Evolutionary conservation across 192 early-diverging fungal genomes (phyloP), one percentile per base, ranked within the genome.

Genomic region (Pilobolus umbonatus): DNA sequence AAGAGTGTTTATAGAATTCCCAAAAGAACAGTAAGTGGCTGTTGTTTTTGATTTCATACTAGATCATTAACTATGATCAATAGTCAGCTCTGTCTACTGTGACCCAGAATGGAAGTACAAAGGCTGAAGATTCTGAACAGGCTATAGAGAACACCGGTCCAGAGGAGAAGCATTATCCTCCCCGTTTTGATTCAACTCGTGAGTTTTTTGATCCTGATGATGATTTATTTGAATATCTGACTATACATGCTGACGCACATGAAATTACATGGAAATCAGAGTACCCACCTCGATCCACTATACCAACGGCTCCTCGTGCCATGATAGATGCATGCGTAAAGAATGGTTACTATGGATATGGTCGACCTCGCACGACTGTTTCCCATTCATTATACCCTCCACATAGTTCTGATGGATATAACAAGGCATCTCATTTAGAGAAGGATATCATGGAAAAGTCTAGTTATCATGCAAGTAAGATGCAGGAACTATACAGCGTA

Each of bases 1-100:
- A 80, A 79, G 57, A 68, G 70, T 19, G 67, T 74, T 1, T 85
- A 82, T 49, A 67, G 78, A n/a, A 85, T 85, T 47, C 83, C 83
- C 21, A 84, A 84, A 42, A 67, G 75, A 32, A 49, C 58, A 15
- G 72, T 77, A 68, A 71, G 65, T 54, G 2, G n/a, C n/a, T n/a
- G n/a, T n/a, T n/a, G n/a, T n/a, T n/a, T n/a, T n/a, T n/a, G n/a
- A n/a, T n/a, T n/a, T n/a, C n/a, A n/a, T n/a, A n/a, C n/a, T n/a
- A n/a, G n/a, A n/a, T n/a, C n/a, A n/a, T n/a, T n/a, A n/a, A n/a
- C n/a, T n/a, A n/a, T n/a, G n/a, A n/a, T n/a, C n/a, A n/a, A n/a
- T n/a, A n/a, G n/a, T n/a, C n/a, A n/a, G n/a, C n/a, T n/a, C n/a
- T n/a, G n/a, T n/a, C n/a, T n/a, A n/a, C n/a, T n/a, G n/a, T n/a